Conservation (phyloP, 2,329 filamentous ascomycete species). For the Exophiala mesophila region DNA sequence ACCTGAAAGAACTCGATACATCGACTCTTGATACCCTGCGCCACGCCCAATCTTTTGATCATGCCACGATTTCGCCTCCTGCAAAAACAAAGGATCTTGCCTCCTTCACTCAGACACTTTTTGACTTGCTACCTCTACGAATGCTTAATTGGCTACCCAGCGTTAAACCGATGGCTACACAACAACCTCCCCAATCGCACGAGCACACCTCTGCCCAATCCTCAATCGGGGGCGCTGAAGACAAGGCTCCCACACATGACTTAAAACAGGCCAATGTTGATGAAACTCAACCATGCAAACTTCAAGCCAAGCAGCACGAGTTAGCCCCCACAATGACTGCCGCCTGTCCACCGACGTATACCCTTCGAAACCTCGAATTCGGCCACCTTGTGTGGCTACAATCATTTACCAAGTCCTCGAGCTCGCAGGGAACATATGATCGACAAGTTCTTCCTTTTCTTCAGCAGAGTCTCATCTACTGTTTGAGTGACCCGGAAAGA, state of each 20-base stretch:
- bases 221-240: too few species aligned
- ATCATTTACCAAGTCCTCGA: background rate
- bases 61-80: background rate
- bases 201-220: background rate
- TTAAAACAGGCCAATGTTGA: background rate
- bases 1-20: conserved; percentile 5
- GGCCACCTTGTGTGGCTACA: conserved; percentile 12
- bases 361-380: conserved; percentile 15
- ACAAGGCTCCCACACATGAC: background rate
- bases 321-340: background rate
- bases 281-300: background rate
- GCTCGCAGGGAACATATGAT: conserved; percentile 1
- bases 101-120: conserved; percentile 58
- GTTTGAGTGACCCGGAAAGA: conserved; percentile 37
- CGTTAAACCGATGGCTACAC: conserved; percentile 27
- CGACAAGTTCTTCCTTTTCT: conserved; percentile 33
- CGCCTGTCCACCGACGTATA: conserved; percentile 2
- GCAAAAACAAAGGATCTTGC: conserved; percentile 47
- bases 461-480: conserved; percentile 42
- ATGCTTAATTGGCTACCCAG: conserved; percentile 45
- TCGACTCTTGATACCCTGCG: background rate
- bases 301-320: background rate
- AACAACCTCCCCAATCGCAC: conserved; percentile 8
- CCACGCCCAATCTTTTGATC: background rate
- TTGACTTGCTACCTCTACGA: conserved; percentile 43